Base-by-base conservation (phyloP, 2,329 filamentous ascomycete species). In the Ophiognomonia clavigignenti-juglandacearum region DNA sequence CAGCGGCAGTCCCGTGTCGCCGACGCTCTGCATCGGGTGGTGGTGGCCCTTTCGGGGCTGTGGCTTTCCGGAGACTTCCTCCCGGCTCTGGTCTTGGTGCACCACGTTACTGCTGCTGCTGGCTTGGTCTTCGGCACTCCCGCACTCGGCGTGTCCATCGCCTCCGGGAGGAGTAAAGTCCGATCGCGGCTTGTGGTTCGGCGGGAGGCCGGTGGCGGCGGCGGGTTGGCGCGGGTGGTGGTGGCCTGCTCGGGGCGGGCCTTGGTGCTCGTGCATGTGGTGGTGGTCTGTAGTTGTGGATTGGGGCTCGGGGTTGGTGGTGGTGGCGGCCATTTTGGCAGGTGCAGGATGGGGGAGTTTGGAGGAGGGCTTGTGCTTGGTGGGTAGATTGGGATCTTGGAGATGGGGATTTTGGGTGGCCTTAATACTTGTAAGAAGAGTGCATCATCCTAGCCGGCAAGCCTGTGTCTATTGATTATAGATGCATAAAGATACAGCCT, bases 161-260 rank as follows among this genome's bases (percentile, higher is more conserved):
- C n/a, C n/a, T n/a, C n/a, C n/a, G n/a, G n/a, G n/a, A n/a, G n/a
- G n/a, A 11, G 32, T 31, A 20, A 36, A 41, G 11, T 34, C 37
- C 29, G 27, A 31, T 18, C 44, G 19, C 23, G 37, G 44, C 35
- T 24, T 19, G 40, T 47, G 48, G 29, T 43, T 47, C 5, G 44
- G 36, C 20, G 48, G 40, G 4, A 26, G 19, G 1, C 48, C 49
- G 14, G 45, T 45, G 7, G 41, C 49, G 32, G 41, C 49, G n/a
- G 45, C 49, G 26, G 45, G 45, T 37, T 51, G 49, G 14, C 49
- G 49, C 8, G 49, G 49, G 34, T 51, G 49, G 41, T 51, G 49
- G 19, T 51, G 49, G 14, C 49, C 49, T 6, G 34, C 16, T 23
- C 49, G 49, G 36, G 46, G 50, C 31, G 45, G 42, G 24, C 41